Evolutionary conservation across 2,329 filamentous ascomycete genomes (phyloP).

Genomic region (Trichoderma oligosporum): DNA sequence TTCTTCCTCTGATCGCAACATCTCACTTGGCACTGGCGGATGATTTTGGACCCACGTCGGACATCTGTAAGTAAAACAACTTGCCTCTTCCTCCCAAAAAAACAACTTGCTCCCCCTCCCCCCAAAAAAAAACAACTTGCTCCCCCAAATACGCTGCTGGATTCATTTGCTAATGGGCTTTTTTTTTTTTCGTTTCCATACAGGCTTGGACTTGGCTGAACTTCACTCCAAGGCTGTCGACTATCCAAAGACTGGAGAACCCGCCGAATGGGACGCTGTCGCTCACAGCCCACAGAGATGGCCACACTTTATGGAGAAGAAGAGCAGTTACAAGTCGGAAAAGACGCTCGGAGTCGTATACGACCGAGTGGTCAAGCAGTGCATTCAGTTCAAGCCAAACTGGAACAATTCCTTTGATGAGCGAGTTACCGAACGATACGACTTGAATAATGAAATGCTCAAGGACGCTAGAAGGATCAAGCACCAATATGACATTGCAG

Average conservation of each 20-base stretch:
- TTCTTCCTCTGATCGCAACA: conserved; percentile 72
- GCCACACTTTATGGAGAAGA: conserved; percentile 87
- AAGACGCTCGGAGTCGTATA: conserved; percentile 79
- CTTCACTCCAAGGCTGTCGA: conserved; percentile 92
- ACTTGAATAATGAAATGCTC: conserved; percentile 53
- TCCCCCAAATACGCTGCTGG: neutral
- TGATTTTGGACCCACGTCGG: conserved; percentile 59
- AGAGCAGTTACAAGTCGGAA: conserved; percentile 59
- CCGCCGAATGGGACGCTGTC: conserved; percentile 61
- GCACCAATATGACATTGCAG: conserved; percentile 67
- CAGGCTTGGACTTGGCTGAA: conserved; percentile 65
- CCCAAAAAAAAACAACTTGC: no score
- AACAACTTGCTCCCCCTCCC: no score
- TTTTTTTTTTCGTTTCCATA: no score
- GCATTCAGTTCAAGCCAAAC: conserved; percentile 66
- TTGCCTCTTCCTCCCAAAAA: no score
- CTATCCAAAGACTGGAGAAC: conserved; percentile 83
- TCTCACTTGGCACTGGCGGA: conserved; percentile 81
- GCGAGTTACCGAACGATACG: conserved; percentile 64
- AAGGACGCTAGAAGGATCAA: conserved; percentile 65
- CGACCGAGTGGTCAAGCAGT: conserved; percentile 58
- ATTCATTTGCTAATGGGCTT: neutral
- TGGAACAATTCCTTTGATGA: conserved; percentile 71
- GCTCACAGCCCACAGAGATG: conserved; percentile 57
- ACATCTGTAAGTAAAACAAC: conserved; percentile 60